Evolutionary conservation across 2,329 filamentous ascomycete genomes (phyloP).

Genomic region (Exophiala oligosperma): DNA sequence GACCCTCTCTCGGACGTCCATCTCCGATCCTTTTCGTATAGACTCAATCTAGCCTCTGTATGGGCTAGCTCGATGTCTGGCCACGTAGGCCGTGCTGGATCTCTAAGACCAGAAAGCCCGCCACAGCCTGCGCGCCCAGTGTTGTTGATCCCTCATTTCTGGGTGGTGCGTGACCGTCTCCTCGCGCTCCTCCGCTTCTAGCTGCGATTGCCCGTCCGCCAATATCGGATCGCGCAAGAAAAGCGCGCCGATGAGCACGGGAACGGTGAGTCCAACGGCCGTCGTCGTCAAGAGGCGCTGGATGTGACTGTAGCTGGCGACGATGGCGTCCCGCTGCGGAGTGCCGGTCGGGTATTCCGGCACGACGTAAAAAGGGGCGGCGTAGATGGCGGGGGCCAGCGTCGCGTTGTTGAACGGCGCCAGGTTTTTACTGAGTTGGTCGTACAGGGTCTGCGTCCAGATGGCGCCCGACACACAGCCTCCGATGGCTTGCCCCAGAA

Average conservation of each 20-base stretch:
- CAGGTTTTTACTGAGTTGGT: slow-evolving; percentile 41
- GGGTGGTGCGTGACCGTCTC: too few relatives aligned
- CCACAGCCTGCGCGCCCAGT: too few relatives aligned
- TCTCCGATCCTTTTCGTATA: too few relatives aligned
- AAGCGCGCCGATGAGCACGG: slow-evolving; percentile 37
- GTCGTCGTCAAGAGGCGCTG: slow-evolving; percentile 51
- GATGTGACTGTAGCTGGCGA: slow-evolving; percentile 44
- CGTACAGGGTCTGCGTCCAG: slow-evolving; percentile 60
- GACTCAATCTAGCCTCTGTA: too few relatives aligned
- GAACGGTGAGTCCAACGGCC: slow-evolving; percentile 39
- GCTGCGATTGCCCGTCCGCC: slow-evolving; percentile 36
- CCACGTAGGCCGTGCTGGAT: too few relatives aligned
- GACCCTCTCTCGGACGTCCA: too few relatives aligned
- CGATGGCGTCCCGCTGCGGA: slow-evolving; percentile 41
- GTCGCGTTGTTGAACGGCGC: slow-evolving; percentile 39
- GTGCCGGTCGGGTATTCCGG: slow-evolving; percentile 44
- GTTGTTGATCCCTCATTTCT: too few relatives aligned
- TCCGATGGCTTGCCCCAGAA: slow-evolving; percentile 61
- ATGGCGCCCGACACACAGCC: slow-evolving; percentile 62
- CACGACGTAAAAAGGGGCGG: slow-evolving; percentile 42
- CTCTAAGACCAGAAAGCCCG: too few relatives aligned
- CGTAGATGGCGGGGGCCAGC: slow-evolving; percentile 44
- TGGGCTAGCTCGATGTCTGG: too few relatives aligned
- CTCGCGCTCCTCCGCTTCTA: too few relatives aligned
- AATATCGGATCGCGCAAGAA: slow-evolving; percentile 41